Evolutionary conservation across 2,329 filamentous ascomycete genomes (phyloP).

Genomic region (Xylariomycetidae sp.): DNA sequence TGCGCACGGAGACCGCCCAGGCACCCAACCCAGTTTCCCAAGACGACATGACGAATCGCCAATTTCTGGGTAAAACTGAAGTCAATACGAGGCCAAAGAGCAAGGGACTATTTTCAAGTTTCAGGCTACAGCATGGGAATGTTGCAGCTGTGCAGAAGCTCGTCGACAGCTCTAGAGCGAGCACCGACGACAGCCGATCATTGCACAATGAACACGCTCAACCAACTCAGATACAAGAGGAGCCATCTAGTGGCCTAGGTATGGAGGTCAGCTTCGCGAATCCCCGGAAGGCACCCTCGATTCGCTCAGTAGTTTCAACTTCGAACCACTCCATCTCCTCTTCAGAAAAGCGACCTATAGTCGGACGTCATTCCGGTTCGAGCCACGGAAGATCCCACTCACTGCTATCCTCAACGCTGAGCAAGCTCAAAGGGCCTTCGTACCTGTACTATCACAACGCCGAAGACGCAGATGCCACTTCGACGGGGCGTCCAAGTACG

Average conservation of each 20-base stretch:
- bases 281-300: conserved; percentile 22
- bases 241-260: conserved; percentile 6
- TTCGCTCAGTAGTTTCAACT: conserved; percentile 20
- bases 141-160: conserved; percentile 21
- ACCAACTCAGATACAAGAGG: too few species aligned
- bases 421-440: conserved; percentile 26
- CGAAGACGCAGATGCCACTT: conserved; percentile 9
- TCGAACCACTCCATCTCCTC: conserved; percentile 26
- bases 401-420: conserved; percentile 25
- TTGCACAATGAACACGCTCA: conserved; percentile 9
- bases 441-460: conserved; percentile 24
- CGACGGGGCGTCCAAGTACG: conserved; percentile 12
- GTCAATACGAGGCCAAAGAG: conserved; percentile 22
- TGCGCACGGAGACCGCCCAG: conserved; percentile 13
- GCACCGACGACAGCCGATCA: conserved; percentile 11
- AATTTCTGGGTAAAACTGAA: conserved; percentile 6
- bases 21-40: conserved; percentile 9
- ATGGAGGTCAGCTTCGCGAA: conserved; percentile 13
- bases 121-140: conserved; percentile 23
- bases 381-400: conserved; percentile 26
- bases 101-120: conserved; percentile 24
- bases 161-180: conserved; percentile 12
- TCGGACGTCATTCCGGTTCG: conserved; percentile 16
- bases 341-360: conserved; percentile 18
- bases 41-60: conserved; percentile 14